Base-by-base conservation (phyloP, 805 yeast species). In the Candida loeiensis region DNA sequence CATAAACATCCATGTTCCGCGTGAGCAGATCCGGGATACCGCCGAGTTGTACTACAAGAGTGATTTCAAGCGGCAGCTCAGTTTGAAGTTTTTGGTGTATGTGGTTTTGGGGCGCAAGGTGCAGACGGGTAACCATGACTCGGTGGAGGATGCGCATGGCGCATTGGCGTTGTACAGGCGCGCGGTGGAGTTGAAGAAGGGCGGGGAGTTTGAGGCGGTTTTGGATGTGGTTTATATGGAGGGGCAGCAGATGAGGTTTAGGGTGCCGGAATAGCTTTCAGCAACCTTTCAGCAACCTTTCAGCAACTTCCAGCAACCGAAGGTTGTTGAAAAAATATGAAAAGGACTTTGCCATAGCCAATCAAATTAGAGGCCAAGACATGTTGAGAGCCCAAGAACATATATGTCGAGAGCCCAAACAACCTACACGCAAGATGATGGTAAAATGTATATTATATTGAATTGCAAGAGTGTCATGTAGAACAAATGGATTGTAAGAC, bases 51-150 rank as follows among this genome's bases (percentile, higher is more conserved):
- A 78, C 62, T 85, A 82, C 59, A 71, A 86, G 48, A 80, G 84
- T 37, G 81, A 83, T 34, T 74, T 79, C 49, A 86, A 84, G 53
- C 68, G 99, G 44, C 83, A 80, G 45, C 68, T 93, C 25, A 86
- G 96, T 3, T 73, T 93, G 50, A 83, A 91, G 55, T 93, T 88
- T 57, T 66, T 93, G 56, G 88, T 95, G 9, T 89, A 89, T 73
- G 79, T 79, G 20, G 69, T 91, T 34, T 68, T 93, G 39, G 76
- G 75, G 24, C 80, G 79, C 45, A 74, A 79, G 36, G 95, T 95
- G 22, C 99, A 93, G 59, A 80, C 79, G 2, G 95, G 93, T 2
- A 91, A 91, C 55, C 99, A 93, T 61, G 98, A 95, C 58, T 91
- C 98, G 1, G 89, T 93, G 33, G 99, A 93, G 55, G 99, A 93